phyloP scores from a whole-genome alignment of 2,329 filamentous ascomycete species.

The Mycosphaerella sp. region DNA sequence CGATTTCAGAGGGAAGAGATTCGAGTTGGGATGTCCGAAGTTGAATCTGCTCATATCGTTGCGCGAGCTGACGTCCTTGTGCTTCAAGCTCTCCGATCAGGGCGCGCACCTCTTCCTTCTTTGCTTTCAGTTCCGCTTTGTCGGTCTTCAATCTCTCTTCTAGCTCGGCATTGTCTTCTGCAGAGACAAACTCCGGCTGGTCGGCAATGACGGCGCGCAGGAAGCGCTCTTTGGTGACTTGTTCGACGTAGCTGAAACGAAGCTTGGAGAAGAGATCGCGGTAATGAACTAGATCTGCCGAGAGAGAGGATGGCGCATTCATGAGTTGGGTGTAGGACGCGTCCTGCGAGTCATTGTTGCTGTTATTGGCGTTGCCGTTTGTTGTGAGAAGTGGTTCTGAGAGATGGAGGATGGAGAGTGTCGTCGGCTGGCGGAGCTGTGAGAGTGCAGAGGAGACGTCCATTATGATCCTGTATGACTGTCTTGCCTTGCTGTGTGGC shows the following conservation, averaged over 20 bases:
- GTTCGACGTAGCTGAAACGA: constrained; percentile 94
- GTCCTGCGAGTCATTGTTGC: constrained; percentile 51
- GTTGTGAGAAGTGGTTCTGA: constrained; percentile 34
- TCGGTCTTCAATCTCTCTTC: constrained; percentile 62
- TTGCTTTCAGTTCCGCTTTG: constrained; percentile 70
- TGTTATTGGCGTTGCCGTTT: constrained; percentile 26
- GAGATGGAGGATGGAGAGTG: constrained; percentile 53
- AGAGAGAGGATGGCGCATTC: constrained; percentile 60
- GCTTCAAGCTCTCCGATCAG: constrained; percentile 67
- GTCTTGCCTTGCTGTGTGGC: background rate
- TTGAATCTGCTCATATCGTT: constrained; percentile 49
- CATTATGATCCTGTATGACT: constrained; percentile 9
- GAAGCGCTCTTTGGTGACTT: constrained; percentile 98
- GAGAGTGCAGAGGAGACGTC: constrained; percentile 18
- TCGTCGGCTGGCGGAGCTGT: constrained; percentile 47
- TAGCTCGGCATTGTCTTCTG: constrained; percentile 72
- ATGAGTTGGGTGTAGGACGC: constrained; percentile 36
- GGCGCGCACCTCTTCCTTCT: constrained; percentile 70
- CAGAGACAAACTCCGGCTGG: constrained; percentile 75
- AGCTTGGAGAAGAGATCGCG: constrained; percentile 94
- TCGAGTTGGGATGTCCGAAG: constrained; percentile 48
- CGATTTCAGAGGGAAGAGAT: constrained; percentile 47
- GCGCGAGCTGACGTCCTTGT: constrained; percentile 54
- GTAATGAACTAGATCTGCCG: constrained; percentile 82
- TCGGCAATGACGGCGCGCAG: constrained; percentile 87